Conservation (phyloP, 139 green algal genomes). For the Gonium pectorale region DNA sequence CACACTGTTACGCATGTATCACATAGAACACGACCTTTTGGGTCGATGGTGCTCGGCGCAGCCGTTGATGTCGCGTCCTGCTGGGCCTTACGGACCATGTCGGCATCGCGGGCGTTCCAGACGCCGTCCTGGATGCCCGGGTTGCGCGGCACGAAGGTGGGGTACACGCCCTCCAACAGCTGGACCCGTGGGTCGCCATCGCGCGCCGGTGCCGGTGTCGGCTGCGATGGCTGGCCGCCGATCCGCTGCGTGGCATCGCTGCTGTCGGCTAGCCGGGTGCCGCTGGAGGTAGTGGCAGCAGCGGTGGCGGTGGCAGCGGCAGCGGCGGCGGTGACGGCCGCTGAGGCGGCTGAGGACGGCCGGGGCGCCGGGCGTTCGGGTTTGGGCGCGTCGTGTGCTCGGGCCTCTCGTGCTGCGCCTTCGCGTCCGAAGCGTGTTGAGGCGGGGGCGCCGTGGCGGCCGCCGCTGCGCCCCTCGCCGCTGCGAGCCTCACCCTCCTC, state of each 20-base stretch:
- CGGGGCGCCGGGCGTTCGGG: too few relatives aligned
- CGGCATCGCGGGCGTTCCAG: conserved; percentile 54
- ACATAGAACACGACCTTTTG: too few relatives aligned
- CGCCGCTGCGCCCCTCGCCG: too few relatives aligned
- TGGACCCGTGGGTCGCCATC: not conserved
- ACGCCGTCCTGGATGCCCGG: conserved; percentile 54
- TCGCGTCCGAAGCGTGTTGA: too few relatives aligned
- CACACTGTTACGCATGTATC: too few relatives aligned
- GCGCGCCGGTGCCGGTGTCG: not conserved
- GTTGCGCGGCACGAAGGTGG: conserved; percentile 63
- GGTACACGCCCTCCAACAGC: conserved; percentile 35
- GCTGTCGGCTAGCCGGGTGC: not conserved
- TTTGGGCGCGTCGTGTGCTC: too few relatives aligned
- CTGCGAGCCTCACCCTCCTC: too few relatives aligned
- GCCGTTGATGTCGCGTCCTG: conserved; percentile 21
- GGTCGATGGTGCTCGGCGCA: not conserved
- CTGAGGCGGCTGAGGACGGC: not conserved
- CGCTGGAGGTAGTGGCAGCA: not conserved
- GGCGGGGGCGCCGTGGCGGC: too few relatives aligned
- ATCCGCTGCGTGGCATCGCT: not conserved
- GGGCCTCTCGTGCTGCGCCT: too few relatives aligned
- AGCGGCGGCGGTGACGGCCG: not conserved
- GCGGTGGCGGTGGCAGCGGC: not conserved
- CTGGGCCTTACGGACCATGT: conserved; percentile 44
- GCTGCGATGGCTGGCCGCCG: too few relatives aligned